Evolutionary conservation across 228 moss, liverwort and hornwort species (phyloP).

Genomic region (Sphagnum fallax): DNA sequence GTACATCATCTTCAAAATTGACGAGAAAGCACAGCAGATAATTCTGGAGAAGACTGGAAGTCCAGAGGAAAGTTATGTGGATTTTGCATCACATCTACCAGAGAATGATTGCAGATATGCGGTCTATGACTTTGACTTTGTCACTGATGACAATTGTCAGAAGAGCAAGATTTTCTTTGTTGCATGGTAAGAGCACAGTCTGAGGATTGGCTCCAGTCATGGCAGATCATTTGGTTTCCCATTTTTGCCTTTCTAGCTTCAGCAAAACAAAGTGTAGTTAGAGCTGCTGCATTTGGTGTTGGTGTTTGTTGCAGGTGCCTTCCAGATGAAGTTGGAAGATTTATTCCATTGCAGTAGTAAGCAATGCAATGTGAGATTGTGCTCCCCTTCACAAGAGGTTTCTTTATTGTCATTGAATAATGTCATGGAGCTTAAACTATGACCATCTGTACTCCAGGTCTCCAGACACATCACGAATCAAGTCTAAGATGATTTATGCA

Average conservation of each 20-base stretch:
- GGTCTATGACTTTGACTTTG: constrained; percentile 87
- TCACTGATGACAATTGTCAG: constrained; percentile 90
- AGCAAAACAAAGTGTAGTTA: too few species aligned
- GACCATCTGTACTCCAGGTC: constrained; percentile 40
- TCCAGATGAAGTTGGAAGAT: too few species aligned
- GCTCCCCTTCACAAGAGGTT: not conserved
- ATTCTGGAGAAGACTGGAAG: constrained; percentile 80
- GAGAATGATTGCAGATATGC: constrained; percentile 84
- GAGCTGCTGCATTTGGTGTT: too few species aligned
- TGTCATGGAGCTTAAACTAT: not conserved
- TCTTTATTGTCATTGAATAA: not conserved
- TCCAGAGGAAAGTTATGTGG: constrained; percentile 67
- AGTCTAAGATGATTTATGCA: constrained; percentile 95
- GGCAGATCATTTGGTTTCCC: too few species aligned
- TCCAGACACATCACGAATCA: constrained; percentile 58
- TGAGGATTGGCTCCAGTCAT: too few species aligned
- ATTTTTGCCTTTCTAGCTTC: too few species aligned
- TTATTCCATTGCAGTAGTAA: too few species aligned
- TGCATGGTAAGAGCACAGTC: constrained; percentile 40
- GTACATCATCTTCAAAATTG: constrained; percentile 91
- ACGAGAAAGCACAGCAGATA: constrained; percentile 81
- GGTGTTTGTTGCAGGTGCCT: too few species aligned
- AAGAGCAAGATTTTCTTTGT: constrained; percentile 99
- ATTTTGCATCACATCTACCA: constrained; percentile 60
- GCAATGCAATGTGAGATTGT: too few species aligned